Percentiles rank a stretch among this genome's conserved stretches.
These are phyloP conservation scores for Isabelozyma gotoi DNA, from an alignment of 805 yeast genomes.

Conservation along the genomic window DNA sequence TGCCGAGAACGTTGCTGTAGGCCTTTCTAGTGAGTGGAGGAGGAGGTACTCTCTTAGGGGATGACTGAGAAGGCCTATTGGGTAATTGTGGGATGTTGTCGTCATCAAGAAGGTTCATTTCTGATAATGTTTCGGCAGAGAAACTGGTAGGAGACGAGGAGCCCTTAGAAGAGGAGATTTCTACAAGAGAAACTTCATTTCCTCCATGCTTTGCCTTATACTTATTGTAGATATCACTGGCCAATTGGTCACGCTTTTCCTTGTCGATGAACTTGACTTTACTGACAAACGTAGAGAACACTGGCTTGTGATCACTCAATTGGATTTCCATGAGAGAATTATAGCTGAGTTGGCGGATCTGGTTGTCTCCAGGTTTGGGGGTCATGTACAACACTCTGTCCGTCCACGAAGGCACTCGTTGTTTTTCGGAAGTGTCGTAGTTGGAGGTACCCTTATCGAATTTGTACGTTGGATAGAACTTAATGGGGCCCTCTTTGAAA, in stretches of 20 bases:
- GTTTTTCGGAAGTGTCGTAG: conserved; percentile 90
- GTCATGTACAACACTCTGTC: conserved; percentile 79
- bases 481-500: conserved; percentile 73
- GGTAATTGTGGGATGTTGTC: conserved; percentile 24
- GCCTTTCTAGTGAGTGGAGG: conserved; percentile 23
- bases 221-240: conserved; percentile 24
- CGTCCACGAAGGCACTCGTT: conserved; percentile 94
- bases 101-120: conserved; percentile 36
- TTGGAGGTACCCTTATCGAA: conserved; percentile 78
- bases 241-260: conserved; percentile 24
- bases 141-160: conserved; percentile 14
- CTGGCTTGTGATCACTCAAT: conserved; percentile 92
- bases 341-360: conserved; percentile 57
- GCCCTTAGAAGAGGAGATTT: conserved; percentile 3
- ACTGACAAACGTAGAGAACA: conserved; percentile 73
- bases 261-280: conserved; percentile 65
- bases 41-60: conserved; percentile 30
- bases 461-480: conserved; percentile 88
- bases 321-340: conserved; percentile 57
- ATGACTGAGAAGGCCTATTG: conserved; percentile 9
- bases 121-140: conserved; percentile 29
- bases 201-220: conserved; percentile 30
- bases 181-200: conserved; percentile 10
- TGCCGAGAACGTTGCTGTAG: no score
- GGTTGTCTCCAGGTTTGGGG: conserved; percentile 19